Evolutionary conservation across 2,329 filamentous ascomycete genomes (phyloP), one percentile per base, ranked within the genome.

Genomic region (Alternaria brassicicola): DNA sequence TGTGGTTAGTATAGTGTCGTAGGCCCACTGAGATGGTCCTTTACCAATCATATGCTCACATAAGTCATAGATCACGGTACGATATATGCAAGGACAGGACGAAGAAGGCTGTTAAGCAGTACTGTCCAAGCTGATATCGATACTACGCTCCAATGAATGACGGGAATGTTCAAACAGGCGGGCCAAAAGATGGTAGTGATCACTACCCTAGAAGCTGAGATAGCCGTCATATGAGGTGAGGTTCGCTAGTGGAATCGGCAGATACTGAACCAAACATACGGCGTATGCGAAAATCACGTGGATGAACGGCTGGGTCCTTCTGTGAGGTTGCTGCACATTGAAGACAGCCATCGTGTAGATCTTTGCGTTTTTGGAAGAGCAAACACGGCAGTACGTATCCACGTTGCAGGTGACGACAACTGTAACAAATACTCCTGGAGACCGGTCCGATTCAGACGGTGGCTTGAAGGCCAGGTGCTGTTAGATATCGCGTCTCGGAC

Each of bases 1-100:
- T 36, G 35, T 59, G 59, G 59, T 57, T 43, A 52, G 21, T 23
- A 60, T 60, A 52, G 57, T 62, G 52, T 42, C 17, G 52, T 31
- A 23, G 42, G 33, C 21, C 50, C 50, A 48, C 33, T 39, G 35
- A 31, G 17, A 15, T 26, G 12, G 39, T 13, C 36, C 9, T 13
- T 41, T 26, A 13, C 31, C 48, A 36, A 39, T 13, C 9, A 17
- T 33, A n/a, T 4, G n/a, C 31, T 19, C 10, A 31, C 3, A 28
- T 21, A 23, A 9, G 17, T 21, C 9, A 17, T 21, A 28, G 23
- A 38, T 21, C 39, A 39, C 21, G 13, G 26, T 42, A 42, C 53
- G 19, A n/a, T n/a, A 9, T 41, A 19, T 42, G 43, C 30, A 19
- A n/a, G 19, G 12, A 39, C 7, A 26, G 13, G 31, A 25, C 13